phyloP scores from a whole-genome alignment of 2,329 filamentous ascomycete genomes.

The Coniochaeta ligniaria region DNA sequence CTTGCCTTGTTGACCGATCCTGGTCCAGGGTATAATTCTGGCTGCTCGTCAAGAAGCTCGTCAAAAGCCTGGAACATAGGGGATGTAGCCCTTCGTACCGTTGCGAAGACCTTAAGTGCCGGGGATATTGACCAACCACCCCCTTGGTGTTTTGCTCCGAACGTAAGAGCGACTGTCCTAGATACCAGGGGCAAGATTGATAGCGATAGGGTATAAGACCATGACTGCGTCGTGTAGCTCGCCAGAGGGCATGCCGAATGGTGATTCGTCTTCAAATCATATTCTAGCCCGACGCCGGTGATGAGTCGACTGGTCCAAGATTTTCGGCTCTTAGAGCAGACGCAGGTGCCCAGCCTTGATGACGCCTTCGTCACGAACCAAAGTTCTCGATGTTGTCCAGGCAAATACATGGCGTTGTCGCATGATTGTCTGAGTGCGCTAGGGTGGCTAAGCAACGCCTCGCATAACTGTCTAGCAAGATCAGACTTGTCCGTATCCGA shows the following conservation, averaged over 20 bases:
- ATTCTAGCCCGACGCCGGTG: not conserved
- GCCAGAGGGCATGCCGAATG: not conserved
- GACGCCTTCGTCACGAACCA: too few species aligned
- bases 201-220: not conserved
- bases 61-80: not conserved
- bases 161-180: not conserved
- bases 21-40: not conserved
- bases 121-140: not conserved
- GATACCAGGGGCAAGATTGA: not conserved
- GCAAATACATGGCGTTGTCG: not conserved
- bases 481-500: not conserved
- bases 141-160: not conserved
- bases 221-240: not conserved
- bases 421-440: not conserved
- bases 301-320: not conserved
- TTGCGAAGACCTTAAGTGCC: not conserved
- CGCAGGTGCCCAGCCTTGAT: not conserved
- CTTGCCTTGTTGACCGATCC: too few species aligned
- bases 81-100: not conserved
- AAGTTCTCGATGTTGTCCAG: too few species aligned
- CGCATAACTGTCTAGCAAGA: not conserved
- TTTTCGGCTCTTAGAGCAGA: not conserved
- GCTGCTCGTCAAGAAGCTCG: not conserved
- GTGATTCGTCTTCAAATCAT: not conserved
- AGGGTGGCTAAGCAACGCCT: not conserved